phyloP scores from a whole-genome alignment of 2,329 filamentous ascomycete genomes.

The Paecilomyces sp. region DNA sequence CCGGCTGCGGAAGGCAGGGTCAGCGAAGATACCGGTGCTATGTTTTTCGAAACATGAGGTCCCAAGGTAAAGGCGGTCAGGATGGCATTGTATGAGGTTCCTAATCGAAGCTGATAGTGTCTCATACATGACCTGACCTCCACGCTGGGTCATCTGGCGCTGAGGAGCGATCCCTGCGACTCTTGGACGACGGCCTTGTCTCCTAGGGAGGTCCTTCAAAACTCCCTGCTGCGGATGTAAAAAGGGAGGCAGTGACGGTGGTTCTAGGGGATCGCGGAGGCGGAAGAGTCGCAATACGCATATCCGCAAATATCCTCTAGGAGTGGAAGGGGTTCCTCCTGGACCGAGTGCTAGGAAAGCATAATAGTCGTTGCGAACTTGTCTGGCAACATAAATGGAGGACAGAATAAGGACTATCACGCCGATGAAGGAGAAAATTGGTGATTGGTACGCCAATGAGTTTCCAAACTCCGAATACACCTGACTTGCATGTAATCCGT shows the following conservation, averaged over 20 bases:
- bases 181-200: conserved; percentile 56
- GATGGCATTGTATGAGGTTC: conserved; percentile 41
- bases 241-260: conserved; percentile 47
- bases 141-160: conserved; percentile 65
- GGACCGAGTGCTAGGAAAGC: conserved; percentile 28
- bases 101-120: conserved; percentile 49
- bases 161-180: conserved; percentile 76
- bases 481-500: neutral
- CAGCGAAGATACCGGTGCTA: conserved; percentile 66
- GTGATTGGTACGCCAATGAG: neutral
- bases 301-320: conserved; percentile 65
- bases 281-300: conserved; percentile 65
- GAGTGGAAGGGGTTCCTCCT: conserved; percentile 59
- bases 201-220: conserved; percentile 54
- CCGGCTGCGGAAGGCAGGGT: conserved; percentile 17
- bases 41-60: conserved; percentile 78
- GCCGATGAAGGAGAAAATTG: neutral
- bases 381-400: neutral
- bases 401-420: neutral
- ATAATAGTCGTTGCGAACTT: conserved; percentile 22
- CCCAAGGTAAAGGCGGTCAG: conserved; percentile 50
- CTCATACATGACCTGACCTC: conserved; percentile 48
- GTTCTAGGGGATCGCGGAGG: conserved; percentile 61
- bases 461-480: neutral
- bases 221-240: conserved; percentile 53